phyloP scores from a whole-genome alignment of 2,329 filamentous ascomycete species.

The Escovopsis weberi region DNA sequence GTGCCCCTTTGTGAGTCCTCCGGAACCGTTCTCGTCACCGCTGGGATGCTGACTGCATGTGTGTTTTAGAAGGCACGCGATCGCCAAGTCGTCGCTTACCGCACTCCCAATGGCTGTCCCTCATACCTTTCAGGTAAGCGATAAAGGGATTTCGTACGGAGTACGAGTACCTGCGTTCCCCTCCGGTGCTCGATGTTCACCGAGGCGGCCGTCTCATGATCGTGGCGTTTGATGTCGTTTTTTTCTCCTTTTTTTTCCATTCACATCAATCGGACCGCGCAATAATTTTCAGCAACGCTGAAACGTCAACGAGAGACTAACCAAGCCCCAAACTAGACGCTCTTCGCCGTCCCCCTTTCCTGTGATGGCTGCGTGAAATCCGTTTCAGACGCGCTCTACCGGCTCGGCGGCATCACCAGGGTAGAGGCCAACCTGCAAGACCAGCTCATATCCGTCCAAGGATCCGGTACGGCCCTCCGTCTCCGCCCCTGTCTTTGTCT shows the following conservation, averaged over 20 bases:
- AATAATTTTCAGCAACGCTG: too few species aligned
- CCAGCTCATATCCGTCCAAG: constrained; percentile 73
- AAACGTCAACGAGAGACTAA: background rate
- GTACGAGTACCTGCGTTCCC: too few species aligned
- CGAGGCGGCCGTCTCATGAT: background rate
- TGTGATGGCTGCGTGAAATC: constrained; percentile 82
- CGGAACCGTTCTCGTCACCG: too few species aligned
- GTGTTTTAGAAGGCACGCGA: too few species aligned
- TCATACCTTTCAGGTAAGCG: constrained; percentile 31
- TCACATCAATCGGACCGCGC: background rate
- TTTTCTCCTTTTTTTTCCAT: constrained; percentile 4
- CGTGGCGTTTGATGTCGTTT: background rate
- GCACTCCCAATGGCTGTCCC: constrained; percentile 25
- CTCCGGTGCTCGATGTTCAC: too few species aligned
- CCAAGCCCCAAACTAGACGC: constrained; percentile 42
- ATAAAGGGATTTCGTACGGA: too few species aligned
- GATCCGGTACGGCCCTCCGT: constrained; percentile 44
- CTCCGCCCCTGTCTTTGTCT: background rate
- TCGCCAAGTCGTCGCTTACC: too few species aligned
- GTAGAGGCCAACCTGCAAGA: constrained; percentile 71
- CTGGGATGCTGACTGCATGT: too few species aligned
- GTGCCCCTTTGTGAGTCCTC: too few species aligned
- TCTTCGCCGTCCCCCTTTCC: constrained; percentile 87
- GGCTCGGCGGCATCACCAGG: constrained; percentile 65
- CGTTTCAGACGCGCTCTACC: constrained; percentile 64